phyloP scores from a whole-genome alignment of 305 asterid genomes.

The Coffea humblotiana region DNA sequence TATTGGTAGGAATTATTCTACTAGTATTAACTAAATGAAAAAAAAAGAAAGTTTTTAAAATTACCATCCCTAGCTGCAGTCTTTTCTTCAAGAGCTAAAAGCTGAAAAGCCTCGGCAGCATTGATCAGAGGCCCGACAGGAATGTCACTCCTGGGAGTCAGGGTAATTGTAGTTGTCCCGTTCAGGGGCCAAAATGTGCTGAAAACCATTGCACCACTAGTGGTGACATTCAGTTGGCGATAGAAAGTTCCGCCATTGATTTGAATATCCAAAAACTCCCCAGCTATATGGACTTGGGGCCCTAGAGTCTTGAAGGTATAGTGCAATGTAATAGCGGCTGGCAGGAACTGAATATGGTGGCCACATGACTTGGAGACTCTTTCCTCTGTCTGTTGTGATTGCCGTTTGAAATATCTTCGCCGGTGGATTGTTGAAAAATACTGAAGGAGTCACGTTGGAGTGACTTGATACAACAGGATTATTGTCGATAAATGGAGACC shows the following conservation, averaged over 20 bases:
- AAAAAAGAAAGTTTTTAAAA: not conserved
- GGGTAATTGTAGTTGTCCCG: conserved; percentile 49
- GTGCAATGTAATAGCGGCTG: conserved; percentile 57
- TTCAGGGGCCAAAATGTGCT: conserved; percentile 65
- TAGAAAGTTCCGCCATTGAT: conserved; percentile 61
- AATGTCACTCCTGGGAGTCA: conserved; percentile 43
- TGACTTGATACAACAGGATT: conserved; percentile 56
- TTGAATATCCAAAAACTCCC: conserved; percentile 59
- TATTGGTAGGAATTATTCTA: not conserved
- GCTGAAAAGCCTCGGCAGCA: conserved; percentile 76
- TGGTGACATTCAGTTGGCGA: conserved; percentile 56
- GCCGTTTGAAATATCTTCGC: conserved; percentile 54
- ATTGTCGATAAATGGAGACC: conserved; percentile 58
- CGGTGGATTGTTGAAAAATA: conserved; percentile 86
- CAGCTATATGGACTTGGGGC: conserved; percentile 69
- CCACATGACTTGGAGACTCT: conserved; percentile 60
- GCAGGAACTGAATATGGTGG: conserved; percentile 60
- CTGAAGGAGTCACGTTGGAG: conserved; percentile 40
- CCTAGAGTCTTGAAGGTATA: conserved; percentile 80
- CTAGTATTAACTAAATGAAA: not conserved
- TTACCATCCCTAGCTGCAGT: conserved; percentile 81
- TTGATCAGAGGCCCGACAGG: conserved; percentile 81
- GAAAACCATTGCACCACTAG: conserved; percentile 56
- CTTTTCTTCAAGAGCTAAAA: conserved; percentile 50
- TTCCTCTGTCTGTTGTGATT: conserved; percentile 60